These are phyloP conservation scores for Pharus latifolius DNA, from an alignment of 176 grass and related monocot species.

Conservation along the genomic window DNA sequence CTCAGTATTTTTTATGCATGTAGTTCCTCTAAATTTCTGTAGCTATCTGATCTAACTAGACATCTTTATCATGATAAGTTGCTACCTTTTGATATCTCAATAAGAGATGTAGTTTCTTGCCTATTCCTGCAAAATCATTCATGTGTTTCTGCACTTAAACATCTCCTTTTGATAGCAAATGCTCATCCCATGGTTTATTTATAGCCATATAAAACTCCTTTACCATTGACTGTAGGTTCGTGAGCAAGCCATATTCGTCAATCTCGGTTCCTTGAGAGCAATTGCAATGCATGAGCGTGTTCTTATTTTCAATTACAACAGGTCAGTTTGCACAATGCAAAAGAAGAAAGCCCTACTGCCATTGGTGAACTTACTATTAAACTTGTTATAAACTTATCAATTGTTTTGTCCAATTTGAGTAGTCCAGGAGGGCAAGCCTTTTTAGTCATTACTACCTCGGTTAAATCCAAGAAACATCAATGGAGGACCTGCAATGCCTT, in stretches of 20 bases:
- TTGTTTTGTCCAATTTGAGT: constrained; percentile 26
- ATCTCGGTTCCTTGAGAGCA: constrained; percentile 90
- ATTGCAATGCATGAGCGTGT: constrained; percentile 87
- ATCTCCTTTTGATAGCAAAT: constrained; percentile 6
- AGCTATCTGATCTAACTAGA: too few relatives aligned
- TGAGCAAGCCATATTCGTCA: constrained; percentile 91
- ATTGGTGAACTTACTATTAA: neutral
- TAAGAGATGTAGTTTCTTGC: too few relatives aligned
- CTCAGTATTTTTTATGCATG: too few relatives aligned
- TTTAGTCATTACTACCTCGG: constrained; percentile 60
- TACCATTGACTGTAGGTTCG: constrained; percentile 51
- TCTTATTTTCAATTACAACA: constrained; percentile 93
- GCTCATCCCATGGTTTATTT: neutral
- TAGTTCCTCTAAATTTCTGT: too few relatives aligned
- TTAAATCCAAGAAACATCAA: constrained; percentile 81
- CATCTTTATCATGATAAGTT: too few relatives aligned
- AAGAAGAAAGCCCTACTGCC: neutral
- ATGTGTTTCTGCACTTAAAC: neutral
- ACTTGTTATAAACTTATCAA: neutral
- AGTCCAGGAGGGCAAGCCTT: constrained; percentile 82
- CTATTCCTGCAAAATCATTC: neutral
- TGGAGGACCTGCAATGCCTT: constrained; percentile 81
- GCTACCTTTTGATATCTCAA: too few relatives aligned
- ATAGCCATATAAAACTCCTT: constrained; percentile 20
- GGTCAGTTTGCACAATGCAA: constrained; percentile 53